These are phyloP conservation scores for Myxozyma melibiosi DNA, from an alignment of 805 yeast genomes.

Conservation along the genomic window DNA sequence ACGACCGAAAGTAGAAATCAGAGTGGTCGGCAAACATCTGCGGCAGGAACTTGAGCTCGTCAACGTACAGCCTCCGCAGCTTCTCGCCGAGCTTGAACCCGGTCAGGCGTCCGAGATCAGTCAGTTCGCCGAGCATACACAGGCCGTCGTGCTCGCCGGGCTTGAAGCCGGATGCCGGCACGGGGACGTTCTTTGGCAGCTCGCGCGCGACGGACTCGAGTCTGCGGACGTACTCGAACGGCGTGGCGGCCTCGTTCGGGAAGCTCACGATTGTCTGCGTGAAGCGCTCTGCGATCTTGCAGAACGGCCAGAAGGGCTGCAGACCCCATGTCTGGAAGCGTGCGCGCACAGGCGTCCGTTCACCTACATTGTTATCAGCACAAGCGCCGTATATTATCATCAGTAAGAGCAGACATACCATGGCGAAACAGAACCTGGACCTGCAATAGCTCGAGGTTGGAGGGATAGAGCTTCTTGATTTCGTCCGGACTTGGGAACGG, in stretches of 20 bases:
- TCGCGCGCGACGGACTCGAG: constrained; percentile 29
- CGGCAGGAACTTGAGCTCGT: constrained; percentile 27
- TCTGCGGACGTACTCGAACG: constrained; percentile 28
- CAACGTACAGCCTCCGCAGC: constrained; percentile 29
- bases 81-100: constrained; percentile 31
- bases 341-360: constrained; percentile 34
- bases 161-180: constrained; percentile 25
- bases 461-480: constrained; percentile 26
- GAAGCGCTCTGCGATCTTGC: constrained; percentile 26
- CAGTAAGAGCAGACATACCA: constrained; percentile 1
- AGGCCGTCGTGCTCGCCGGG: constrained; percentile 19
- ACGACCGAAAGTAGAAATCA: constrained; percentile 28
- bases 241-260: constrained; percentile 23
- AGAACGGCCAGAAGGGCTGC: constrained; percentile 32
- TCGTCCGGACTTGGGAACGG: constrained; percentile 24
- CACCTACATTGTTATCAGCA: constrained; percentile 10
- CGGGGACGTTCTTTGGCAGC: constrained; percentile 27
- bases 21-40: constrained; percentile 18
- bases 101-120: constrained; percentile 33
- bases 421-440: constrained; percentile 32
- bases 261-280: constrained; percentile 26
- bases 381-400: neutral
- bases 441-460: constrained; percentile 26
- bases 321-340: constrained; percentile 33
- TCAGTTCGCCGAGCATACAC: constrained; percentile 32